phyloP scores from a whole-genome alignment of 495 filamentous ascomycete species.

The Annulohypoxylon moriforme region DNA sequence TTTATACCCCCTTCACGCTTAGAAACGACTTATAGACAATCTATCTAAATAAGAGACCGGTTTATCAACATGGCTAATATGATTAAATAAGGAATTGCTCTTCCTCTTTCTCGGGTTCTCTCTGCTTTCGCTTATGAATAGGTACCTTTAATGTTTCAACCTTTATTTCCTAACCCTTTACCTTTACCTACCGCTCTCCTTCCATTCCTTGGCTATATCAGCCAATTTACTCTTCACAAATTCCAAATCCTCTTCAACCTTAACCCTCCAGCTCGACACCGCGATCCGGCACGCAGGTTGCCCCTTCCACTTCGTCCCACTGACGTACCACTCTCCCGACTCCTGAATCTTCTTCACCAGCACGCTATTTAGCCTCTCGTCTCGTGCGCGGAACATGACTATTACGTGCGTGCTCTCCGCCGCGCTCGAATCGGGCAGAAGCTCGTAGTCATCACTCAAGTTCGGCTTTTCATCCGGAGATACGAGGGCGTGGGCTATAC shows the following conservation, averaged over 20 bases:
- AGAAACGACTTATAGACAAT: background rate
- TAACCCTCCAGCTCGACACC: constrained; percentile 82
- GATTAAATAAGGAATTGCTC: background rate
- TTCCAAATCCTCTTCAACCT: constrained; percentile 65
- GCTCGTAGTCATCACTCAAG: constrained; percentile 67
- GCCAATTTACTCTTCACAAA: constrained; percentile 54
- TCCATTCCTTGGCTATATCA: constrained; percentile 36
- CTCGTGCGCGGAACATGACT: constrained; percentile 82
- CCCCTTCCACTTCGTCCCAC: constrained; percentile 81
- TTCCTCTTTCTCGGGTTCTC: background rate
- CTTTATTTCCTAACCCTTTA: background rate
- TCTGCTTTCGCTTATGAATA: background rate
- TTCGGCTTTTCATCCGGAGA: constrained; percentile 44
- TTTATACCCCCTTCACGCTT: background rate
- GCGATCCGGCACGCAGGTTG: constrained; percentile 80
- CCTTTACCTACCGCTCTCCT: constrained; percentile 16
- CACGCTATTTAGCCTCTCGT: constrained; percentile 70
- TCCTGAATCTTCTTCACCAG: constrained; percentile 79
- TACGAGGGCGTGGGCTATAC: constrained; percentile 69
- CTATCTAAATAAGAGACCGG: background rate
- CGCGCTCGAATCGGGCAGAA: constrained; percentile 64
- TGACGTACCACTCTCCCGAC: constrained; percentile 81
- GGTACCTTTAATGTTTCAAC: no score
- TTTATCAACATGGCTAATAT: background rate
- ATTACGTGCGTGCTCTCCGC: constrained; percentile 71